phyloP scores from a whole-genome alignment of 2,329 filamentous ascomycete species.

The Colletotrichum higginsianum region DNA sequence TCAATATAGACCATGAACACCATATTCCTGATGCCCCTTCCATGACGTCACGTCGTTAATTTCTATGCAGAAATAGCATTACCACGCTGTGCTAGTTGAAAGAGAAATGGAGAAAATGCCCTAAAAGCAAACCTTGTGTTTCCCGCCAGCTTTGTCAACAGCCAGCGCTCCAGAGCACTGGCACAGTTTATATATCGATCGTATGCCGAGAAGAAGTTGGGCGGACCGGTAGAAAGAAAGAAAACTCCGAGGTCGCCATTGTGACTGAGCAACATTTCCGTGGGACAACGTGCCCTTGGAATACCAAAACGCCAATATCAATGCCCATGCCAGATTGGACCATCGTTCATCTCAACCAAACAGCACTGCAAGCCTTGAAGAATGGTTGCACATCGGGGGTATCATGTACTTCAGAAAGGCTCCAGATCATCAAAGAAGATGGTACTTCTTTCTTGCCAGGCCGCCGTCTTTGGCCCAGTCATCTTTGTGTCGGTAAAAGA shows the following conservation, averaged over 20 bases:
- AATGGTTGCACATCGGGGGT: conserved; percentile 25
- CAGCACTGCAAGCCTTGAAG: background rate
- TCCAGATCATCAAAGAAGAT: conserved; percentile 43
- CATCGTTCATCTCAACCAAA: background rate
- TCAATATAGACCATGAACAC: conserved; percentile 18
- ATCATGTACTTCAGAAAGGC: conserved; percentile 45
- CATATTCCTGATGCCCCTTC: conserved; percentile 26
- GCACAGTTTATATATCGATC: background rate
- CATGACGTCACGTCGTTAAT: conserved; percentile 39
- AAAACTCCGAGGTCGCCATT: background rate
- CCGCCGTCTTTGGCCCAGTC: background rate
- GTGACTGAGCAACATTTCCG: background rate
- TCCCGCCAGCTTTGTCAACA: background rate
- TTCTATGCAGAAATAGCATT: conserved; percentile 27
- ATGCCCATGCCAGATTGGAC: background rate
- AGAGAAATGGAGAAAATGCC: conserved; percentile 7
- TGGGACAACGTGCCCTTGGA: background rate
- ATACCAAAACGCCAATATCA: conserved; percentile 16
- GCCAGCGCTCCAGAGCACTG: conserved; percentile 9
- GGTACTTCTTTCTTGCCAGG: conserved; percentile 14
- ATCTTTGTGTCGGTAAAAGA: background rate
- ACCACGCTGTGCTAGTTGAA: conserved; percentile 35
- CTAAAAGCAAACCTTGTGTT: background rate
- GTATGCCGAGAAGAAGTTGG: background rate
- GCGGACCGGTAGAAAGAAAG: background rate